A percentile compares a stretch with the other conserved stretches of the same genome.
phyloP scores from a whole-genome alignment of 2,329 filamentous ascomycete species.

The Chaetomium sp. region DNA sequence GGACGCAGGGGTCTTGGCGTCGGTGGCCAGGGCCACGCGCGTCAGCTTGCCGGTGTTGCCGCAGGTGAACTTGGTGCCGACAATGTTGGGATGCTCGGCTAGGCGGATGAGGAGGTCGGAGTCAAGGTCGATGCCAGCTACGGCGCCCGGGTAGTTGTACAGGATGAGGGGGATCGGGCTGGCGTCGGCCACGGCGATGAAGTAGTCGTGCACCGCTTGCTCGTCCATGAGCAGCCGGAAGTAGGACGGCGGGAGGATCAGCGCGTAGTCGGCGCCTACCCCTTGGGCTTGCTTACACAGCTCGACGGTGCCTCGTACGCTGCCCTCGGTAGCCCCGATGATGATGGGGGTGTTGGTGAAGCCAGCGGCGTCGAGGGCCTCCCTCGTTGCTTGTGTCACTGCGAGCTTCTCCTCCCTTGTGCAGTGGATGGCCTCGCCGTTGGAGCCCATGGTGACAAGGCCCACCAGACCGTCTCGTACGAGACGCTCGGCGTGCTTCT shows the following conservation, averaged over 20 bases:
- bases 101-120: slow-evolving; percentile 78
- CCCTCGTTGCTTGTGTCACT: slow-evolving; percentile 70
- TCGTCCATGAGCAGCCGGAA: slow-evolving; percentile 74
- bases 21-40: slow-evolving; percentile 65
- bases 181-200: slow-evolving; percentile 65
- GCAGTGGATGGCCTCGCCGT: slow-evolving; percentile 83
- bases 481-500: slow-evolving; percentile 73
- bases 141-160: slow-evolving; percentile 88
- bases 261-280: slow-evolving; percentile 71
- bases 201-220: slow-evolving; percentile 66
- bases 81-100: slow-evolving; percentile 72
- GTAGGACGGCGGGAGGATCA: slow-evolving; percentile 77
- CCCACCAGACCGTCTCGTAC: slow-evolving; percentile 72
- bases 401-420: slow-evolving; percentile 68
- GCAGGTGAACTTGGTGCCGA: slow-evolving; percentile 88
- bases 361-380: slow-evolving; percentile 74
- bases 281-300: slow-evolving; percentile 59
- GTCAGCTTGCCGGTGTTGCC: slow-evolving; percentile 87
- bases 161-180: slow-evolving; percentile 73
- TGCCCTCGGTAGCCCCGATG: slow-evolving; percentile 74
- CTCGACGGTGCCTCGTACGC: slow-evolving; percentile 72
- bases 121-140: slow-evolving; percentile 83
- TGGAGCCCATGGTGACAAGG: slow-evolving; percentile 82
- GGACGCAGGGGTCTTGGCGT: slow-evolving; percentile 59
- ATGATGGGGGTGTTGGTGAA: slow-evolving; percentile 73